A percentile compares a stretch with the other conserved stretches of the same genome.
Evolutionary conservation across 2,329 filamentous ascomycete genomes (phyloP).

Genomic region (Penicillium frequentans): DNA sequence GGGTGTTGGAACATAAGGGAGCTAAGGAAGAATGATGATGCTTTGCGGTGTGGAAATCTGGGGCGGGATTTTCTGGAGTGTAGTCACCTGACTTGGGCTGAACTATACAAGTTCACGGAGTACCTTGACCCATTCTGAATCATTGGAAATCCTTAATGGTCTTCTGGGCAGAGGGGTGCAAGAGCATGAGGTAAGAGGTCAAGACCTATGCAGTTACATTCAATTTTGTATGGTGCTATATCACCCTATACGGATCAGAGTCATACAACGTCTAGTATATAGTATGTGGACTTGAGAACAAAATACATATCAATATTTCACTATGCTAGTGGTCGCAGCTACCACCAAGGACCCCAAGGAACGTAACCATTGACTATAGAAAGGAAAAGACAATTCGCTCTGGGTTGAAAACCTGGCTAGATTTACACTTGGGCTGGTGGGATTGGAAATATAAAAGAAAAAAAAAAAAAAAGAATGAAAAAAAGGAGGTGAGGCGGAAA

Average conservation of each 20-base stretch:
- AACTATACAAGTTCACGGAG: background rate
- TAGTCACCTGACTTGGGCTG: background rate
- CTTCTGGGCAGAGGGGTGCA: background rate
- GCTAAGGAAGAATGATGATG: background rate
- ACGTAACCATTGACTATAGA: background rate
- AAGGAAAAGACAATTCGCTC: background rate
- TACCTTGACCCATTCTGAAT: too few species aligned
- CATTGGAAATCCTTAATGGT: too few species aligned
- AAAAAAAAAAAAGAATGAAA: background rate
- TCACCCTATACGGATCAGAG: background rate
- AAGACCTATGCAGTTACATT: too few species aligned
- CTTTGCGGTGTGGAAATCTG: slow-evolving; percentile 1
- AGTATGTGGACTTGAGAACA: too few species aligned
- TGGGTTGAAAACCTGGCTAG: slow-evolving; percentile 1
- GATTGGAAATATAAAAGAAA: background rate
- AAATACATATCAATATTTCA: background rate
- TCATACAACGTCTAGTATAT: too few species aligned
- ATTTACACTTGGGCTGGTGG: slow-evolving; percentile 6
- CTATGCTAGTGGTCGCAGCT: background rate
- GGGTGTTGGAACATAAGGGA: slow-evolving; percentile 1
- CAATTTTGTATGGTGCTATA: background rate
- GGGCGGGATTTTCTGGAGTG: slow-evolving; percentile 1
- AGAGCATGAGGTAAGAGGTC: too few species aligned
- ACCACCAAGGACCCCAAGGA: background rate
- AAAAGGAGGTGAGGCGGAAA: background rate